Percentiles rank a stretch among this genome's conserved stretches.
Conservation (phyloP, 2,329 filamentous ascomycete species). For the Cercospora sp. region DNA sequence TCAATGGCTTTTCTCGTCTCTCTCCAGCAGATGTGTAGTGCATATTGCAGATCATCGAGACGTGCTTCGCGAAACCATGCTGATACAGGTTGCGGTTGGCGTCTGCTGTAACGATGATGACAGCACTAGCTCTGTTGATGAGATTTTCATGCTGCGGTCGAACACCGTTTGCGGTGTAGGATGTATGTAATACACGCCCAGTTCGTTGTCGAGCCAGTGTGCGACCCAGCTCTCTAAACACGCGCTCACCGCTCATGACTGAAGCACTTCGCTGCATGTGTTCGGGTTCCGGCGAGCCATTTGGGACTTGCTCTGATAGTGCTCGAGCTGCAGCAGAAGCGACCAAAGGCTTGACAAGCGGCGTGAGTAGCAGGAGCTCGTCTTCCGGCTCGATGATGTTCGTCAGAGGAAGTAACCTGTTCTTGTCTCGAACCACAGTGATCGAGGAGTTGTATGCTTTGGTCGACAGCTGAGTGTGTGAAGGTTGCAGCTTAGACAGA, state of each 20-base stretch:
- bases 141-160: constrained; percentile 90
- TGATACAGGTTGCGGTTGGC: constrained; percentile 93
- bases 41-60: constrained; percentile 92
- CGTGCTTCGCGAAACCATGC: constrained; percentile 91
- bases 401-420: constrained; percentile 78
- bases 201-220: constrained; percentile 83
- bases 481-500: constrained; percentile 76
- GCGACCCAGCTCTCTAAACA: constrained; percentile 85
- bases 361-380: constrained; percentile 84
- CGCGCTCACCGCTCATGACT: constrained; percentile 87
- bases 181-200: constrained; percentile 86
- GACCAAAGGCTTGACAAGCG: constrained; percentile 86
- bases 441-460: constrained; percentile 91
- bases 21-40: constrained; percentile 69
- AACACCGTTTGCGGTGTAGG: constrained; percentile 90
- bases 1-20: constrained; percentile 74
- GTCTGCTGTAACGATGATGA: constrained; percentile 89
- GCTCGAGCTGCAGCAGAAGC: constrained; percentile 80
- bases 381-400: constrained; percentile 80
- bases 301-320: constrained; percentile 62
- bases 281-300: constrained; percentile 56
- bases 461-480: constrained; percentile 77
- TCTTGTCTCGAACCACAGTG: constrained; percentile 86
- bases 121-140: constrained; percentile 81
- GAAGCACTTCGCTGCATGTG: constrained; percentile 59